Evolutionary conservation across 768 basidiomycete species (phyloP).

Genomic region (Fibroporia radiculosa): DNA sequence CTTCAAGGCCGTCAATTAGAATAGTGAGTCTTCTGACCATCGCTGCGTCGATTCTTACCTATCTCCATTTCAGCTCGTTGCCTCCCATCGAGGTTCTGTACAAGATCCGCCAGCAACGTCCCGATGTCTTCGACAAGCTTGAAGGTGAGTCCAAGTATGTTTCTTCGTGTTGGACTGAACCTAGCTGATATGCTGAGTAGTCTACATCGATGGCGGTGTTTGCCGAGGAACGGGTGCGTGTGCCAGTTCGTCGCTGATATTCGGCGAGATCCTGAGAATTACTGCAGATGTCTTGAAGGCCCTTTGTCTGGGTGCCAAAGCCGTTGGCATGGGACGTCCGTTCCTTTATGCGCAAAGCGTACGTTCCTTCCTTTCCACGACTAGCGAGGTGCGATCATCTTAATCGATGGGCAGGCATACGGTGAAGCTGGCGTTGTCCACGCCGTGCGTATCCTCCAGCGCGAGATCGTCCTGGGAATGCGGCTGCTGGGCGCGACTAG

Average conservation of each 20-base stretch:
- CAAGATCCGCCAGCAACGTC: slow-evolving; percentile 60
- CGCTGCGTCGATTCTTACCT: slow-evolving; percentile 7
- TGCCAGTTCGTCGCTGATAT: not conserved
- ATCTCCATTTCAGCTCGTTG: slow-evolving; percentile 41
- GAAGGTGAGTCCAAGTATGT: slow-evolving; percentile 41
- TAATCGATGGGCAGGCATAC: slow-evolving; percentile 45
- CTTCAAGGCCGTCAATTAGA: slow-evolving; percentile 55
- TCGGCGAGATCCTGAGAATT: not conserved
- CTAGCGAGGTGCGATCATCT: not conserved
- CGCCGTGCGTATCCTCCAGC: slow-evolving; percentile 57
- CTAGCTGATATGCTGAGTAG: slow-evolving; percentile 25
- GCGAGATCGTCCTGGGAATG: slow-evolving; percentile 78
- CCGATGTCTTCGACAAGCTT: slow-evolving; percentile 62
- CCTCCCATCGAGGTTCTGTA: slow-evolving; percentile 77
- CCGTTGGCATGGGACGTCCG: slow-evolving; percentile 78
- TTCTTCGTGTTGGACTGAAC: not conserved
- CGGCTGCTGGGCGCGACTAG: slow-evolving; percentile 60
- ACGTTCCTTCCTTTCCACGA: slow-evolving; percentile 3
- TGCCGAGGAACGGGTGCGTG: slow-evolving; percentile 65
- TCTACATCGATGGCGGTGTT: slow-evolving; percentile 85
- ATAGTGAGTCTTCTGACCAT: slow-evolving; percentile 38
- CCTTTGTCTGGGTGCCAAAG: slow-evolving; percentile 79
- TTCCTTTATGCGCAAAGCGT: slow-evolving; percentile 86
- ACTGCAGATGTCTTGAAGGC: slow-evolving; percentile 76
- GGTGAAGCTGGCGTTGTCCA: slow-evolving; percentile 65